Evolutionary conservation across 2,329 filamentous ascomycete species (phyloP), one percentile per base, ranked within the genome.

Genomic region (Ramichloridium luteum): DNA sequence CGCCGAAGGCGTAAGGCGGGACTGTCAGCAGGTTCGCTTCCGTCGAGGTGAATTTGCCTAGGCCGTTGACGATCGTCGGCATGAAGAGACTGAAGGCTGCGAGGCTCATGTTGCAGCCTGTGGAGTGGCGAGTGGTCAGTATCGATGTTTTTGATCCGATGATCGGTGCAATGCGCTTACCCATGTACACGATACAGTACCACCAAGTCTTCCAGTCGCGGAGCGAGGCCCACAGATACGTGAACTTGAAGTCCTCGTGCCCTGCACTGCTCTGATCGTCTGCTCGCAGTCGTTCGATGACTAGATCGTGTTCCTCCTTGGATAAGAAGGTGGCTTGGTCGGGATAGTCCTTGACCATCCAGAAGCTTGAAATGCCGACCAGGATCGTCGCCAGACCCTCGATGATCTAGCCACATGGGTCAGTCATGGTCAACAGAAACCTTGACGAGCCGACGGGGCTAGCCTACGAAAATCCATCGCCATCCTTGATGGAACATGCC

Each of bases 131-230:
- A n/a, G n/a, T n/a, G n/a, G n/a, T n/a, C n/a, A n/a, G n/a, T n/a
- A n/a, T n/a, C n/a, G n/a, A n/a, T n/a, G n/a, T n/a, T n/a, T n/a
- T n/a, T n/a, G n/a, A n/a, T n/a, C n/a, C n/a, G n/a, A n/a, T n/a
- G n/a, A n/a, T n/a, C n/a, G n/a, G n/a, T n/a, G n/a, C n/a, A n/a
- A n/a, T n/a, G n/a, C n/a, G n/a, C n/a, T n/a, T n/a, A n/a, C n/a
- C 82, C 74, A 84, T 83, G 53, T 85, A 90, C 37, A 88, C 76
- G 27, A 80, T 56, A 54, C 81, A 79, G 9, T 72, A 78, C 2
- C 69, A 61, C 57, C 75, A 90, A 13, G 79, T 92, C 62, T 93
- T 92, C 77, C 81, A 92, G 51, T 93, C 84, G 36, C 69, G 77
- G 12, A 88, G 45, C 5, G 74, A 75, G 9, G 72, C 68, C 69